Conservation (phyloP, 1,284 basidiomycete species). For the Puccinia horiana region DNA sequence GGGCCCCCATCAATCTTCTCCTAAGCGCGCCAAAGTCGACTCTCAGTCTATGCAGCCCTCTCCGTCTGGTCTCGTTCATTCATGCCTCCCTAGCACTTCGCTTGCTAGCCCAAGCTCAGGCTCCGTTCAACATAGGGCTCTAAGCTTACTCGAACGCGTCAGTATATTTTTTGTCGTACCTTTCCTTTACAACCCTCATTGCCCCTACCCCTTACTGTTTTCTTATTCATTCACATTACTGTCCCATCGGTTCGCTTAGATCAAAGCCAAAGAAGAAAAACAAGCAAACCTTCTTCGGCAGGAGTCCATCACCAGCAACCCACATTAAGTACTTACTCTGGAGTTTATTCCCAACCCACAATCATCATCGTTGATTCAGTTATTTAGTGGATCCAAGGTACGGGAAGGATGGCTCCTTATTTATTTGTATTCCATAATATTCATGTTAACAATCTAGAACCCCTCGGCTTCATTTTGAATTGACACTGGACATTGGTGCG, state of each 20-base stretch:
- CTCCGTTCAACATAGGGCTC: not conserved
- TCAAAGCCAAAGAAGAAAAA: not conserved
- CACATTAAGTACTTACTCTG: not conserved
- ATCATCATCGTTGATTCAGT: too few species aligned
- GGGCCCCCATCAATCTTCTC: not conserved
- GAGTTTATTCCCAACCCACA: too few species aligned
- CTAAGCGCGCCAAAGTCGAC: constrained; percentile 12
- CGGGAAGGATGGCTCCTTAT: too few species aligned
- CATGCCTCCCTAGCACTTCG: not conserved
- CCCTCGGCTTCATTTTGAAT: too few species aligned
- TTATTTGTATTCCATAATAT: too few species aligned
- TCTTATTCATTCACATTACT: too few species aligned
- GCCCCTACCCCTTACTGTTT: not conserved
- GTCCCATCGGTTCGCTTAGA: not conserved
- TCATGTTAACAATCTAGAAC: too few species aligned
- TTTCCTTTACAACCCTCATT: not conserved
- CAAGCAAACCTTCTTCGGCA: not conserved
- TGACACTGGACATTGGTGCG: too few species aligned
- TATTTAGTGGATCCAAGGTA: too few species aligned
- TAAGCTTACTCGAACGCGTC: constrained; percentile 38
- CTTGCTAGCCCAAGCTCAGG: not conserved
- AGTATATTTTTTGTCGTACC: not conserved
- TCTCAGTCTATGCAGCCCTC: not conserved
- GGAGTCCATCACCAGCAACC: not conserved
- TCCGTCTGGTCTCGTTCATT: not conserved